phyloP scores from a whole-genome alignment of 1,284 basidiomycete species.

The Inonotus hispidus region DNA sequence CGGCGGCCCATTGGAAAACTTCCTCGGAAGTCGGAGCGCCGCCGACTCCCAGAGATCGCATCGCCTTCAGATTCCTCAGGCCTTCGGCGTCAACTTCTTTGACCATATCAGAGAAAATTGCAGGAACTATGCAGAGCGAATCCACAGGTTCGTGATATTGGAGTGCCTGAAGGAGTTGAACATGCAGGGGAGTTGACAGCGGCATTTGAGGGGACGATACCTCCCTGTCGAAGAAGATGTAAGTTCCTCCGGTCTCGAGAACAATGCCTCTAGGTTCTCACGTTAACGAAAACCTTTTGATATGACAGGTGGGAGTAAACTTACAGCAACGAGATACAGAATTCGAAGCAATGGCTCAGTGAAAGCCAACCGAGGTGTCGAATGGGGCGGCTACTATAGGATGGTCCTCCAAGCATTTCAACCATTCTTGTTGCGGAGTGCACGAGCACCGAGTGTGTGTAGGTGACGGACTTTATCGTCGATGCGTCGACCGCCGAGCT shows the following conservation, averaged over 20 bases:
- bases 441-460: slow-evolving; percentile 19
- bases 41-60: slow-evolving; percentile 17
- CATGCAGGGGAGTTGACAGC: slow-evolving; percentile 6
- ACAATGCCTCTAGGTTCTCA: slow-evolving; percentile 12
- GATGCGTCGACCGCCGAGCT: slow-evolving; percentile 19
- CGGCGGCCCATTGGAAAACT: slow-evolving; percentile 13
- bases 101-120: slow-evolving; percentile 4
- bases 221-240: slow-evolving; percentile 19
- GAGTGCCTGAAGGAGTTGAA: slow-evolving; percentile 16
- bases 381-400: slow-evolving; percentile 11
- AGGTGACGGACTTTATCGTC: slow-evolving; percentile 20
- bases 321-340: slow-evolving; percentile 18
- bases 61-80: neutral
- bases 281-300: neutral
- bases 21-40: slow-evolving; percentile 13
- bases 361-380: slow-evolving; percentile 23
- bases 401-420: slow-evolving; percentile 9
- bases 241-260: slow-evolving; percentile 18
- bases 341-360: slow-evolving; percentile 21
- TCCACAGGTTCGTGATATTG: slow-evolving; percentile 16
- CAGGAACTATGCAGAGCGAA: slow-evolving; percentile 17
- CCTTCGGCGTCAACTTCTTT: neutral
- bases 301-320: neutral
- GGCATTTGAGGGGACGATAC: slow-evolving; percentile 16
- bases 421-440: slow-evolving; percentile 4